Evolutionary conservation across 2,329 filamentous ascomycete species (phyloP), one percentile per base, ranked within the genome.

Genomic region (Capronia coronata): DNA sequence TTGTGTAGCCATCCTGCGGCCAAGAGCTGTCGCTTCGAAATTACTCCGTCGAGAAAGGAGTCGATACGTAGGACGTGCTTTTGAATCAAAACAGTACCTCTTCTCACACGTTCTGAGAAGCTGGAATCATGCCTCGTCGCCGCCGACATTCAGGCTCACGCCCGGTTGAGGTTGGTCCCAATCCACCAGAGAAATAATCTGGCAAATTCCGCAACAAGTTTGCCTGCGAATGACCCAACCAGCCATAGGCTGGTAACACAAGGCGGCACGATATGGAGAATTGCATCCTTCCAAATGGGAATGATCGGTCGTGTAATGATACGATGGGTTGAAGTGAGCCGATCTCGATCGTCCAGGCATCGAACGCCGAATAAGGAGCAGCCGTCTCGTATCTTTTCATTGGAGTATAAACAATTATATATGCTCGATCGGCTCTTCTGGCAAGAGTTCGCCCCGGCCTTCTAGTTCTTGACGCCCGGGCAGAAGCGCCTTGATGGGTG

Each of bases 371-470:
- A n/a, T n/a, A n/a, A n/a, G n/a, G n/a, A 27, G 6, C 10, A 10
- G 25, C 25, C 10, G 25, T 27, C 25, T 27, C 25, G 13, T 9
- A 32, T 32, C 19, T 19, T 11, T 37, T 5, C 16, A 18, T 8
- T 37, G 18, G 14, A 7, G 34, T 37, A 37, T n/a, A 32, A 7
- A 3, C n/a, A 7, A 43, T 44, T 54, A 54, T 19, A 54, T 54
- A 43, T 93, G 87, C 69, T 94, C 87, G 54, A 94, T 86, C 0
- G 87, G 87, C 52, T 90, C 86, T 66, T 94, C 88, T 0, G 86
- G 85, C 6, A 94, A 72, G 22, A 94, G 69, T 14, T 42, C 45
- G 14, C 62, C 62, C 21, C 56, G 61, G 19, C 58, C 58, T 11
- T 67, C 64, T 29, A 60, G 59, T 54, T 80, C 76, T 77, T 68